Conservation (phyloP, 1,284 basidiomycete species). For the Cryptococcus maquisensis region DNA sequence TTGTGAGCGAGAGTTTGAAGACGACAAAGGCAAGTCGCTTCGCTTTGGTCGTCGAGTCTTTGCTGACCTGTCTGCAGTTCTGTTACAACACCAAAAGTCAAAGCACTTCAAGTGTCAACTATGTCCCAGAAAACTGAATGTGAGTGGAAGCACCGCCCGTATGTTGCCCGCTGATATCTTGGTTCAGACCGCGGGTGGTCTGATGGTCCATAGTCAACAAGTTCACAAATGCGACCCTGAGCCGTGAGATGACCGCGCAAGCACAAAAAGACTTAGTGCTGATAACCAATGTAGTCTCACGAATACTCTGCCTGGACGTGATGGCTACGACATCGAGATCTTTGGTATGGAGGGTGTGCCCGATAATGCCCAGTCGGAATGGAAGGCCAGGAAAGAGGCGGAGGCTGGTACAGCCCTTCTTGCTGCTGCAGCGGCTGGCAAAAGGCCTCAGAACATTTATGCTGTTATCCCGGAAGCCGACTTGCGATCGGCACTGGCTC, state of each 20-base stretch:
- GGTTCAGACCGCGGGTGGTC: constrained; percentile 71
- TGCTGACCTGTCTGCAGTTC: constrained; percentile 56
- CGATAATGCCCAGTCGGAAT: constrained; percentile 86
- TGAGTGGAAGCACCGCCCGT: constrained; percentile 13
- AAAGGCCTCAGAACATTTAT: constrained; percentile 80
- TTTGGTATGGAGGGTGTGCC: constrained; percentile 99
- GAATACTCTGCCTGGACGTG: constrained; percentile 91
- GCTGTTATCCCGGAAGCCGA: constrained; percentile 75
- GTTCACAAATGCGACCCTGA: constrained; percentile 97
- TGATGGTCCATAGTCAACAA: constrained; percentile 98
- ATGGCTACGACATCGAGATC: constrained; percentile 98
- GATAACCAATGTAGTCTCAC: constrained; percentile 67
- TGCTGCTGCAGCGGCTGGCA: constrained; percentile 65
- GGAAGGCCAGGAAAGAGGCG: constrained; percentile 87
- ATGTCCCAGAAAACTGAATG: constrained; percentile 88
- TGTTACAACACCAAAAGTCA: constrained; percentile 98
- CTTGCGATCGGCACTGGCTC: constrained; percentile 74
- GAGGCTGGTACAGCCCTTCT: constrained; percentile 74
- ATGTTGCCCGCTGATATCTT: background rate
- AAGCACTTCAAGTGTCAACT: constrained; percentile 98
- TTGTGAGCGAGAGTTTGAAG: constrained; percentile 97
- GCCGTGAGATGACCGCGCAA: constrained; percentile 59
- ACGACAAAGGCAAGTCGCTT: constrained; percentile 75
- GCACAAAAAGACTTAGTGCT: background rate
- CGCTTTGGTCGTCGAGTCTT: background rate